These are phyloP conservation scores for Rhizopogon hawkerae DNA, from an alignment of 1,284 basidiomycete species.

Conservation along the genomic window DNA sequence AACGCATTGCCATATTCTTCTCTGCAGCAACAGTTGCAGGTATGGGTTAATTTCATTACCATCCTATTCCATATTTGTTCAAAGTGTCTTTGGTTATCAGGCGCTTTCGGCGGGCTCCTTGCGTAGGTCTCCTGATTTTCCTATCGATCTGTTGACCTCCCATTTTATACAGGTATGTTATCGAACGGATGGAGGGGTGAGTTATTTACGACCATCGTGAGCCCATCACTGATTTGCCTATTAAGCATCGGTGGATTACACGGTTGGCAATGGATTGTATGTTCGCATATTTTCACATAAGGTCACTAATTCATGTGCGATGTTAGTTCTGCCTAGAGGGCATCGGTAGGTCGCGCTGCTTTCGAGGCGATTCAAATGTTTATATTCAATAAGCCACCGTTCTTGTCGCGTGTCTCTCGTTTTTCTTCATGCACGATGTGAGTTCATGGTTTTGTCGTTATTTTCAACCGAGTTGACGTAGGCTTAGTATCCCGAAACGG, in stretches of 20 bases:
- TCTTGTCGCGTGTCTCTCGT: constrained; percentile 29
- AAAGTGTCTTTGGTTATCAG: constrained; percentile 3
- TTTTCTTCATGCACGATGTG: constrained; percentile 39
- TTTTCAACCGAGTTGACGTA: background rate
- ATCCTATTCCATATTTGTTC: background rate
- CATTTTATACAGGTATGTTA: constrained; percentile 19
- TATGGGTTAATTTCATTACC: constrained; percentile 7
- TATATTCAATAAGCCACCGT: constrained; percentile 25
- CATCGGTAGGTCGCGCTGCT: constrained; percentile 12
- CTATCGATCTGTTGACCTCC: constrained; percentile 6
- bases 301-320: constrained; percentile 1
- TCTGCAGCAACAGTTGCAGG: constrained; percentile 50
- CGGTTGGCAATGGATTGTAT: constrained; percentile 44
- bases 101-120: constrained; percentile 35
- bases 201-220: background rate
- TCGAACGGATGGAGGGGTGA: constrained; percentile 32
- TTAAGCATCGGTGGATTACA: constrained; percentile 28
- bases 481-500: constrained; percentile 38
- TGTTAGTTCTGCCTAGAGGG: constrained; percentile 29
- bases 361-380: background rate
- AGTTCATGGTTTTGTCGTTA: constrained; percentile 5
- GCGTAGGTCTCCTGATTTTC: constrained; percentile 17
- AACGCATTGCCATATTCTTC: constrained; percentile 50
- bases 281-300: constrained; percentile 12
- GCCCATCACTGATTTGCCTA: background rate